Percentiles rank a stretch among this genome's conserved stretches.
Evolutionary conservation across 768 basidiomycete species (phyloP).

Genomic region (Hirschioporus abietinus): DNA sequence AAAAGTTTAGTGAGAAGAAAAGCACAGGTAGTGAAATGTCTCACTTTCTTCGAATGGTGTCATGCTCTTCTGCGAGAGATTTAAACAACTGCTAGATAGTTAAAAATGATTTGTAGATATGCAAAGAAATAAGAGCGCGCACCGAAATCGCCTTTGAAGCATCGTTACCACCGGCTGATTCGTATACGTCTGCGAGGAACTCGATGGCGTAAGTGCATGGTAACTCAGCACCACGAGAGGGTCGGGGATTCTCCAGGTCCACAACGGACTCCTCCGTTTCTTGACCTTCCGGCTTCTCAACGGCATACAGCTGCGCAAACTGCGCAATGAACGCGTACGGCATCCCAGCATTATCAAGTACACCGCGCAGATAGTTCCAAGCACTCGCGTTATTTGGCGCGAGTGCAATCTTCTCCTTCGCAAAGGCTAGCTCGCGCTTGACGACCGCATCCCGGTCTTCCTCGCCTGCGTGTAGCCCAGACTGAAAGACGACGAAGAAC

Average conservation of each 20-base stretch:
- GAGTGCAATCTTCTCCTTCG: constrained; percentile 76
- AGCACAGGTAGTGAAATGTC: constrained; percentile 19
- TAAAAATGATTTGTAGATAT: constrained; percentile 6
- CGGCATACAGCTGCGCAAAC: constrained; percentile 65
- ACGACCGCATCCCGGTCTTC: constrained; percentile 54
- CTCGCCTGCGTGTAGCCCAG: constrained; percentile 56
- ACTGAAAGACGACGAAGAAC: constrained; percentile 79
- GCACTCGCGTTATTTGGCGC: constrained; percentile 93
- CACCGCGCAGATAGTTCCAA: constrained; percentile 94
- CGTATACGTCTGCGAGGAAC: constrained; percentile 76
- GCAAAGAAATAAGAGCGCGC: constrained; percentile 22
- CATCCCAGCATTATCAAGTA: constrained; percentile 56
- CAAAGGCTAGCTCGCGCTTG: constrained; percentile 72
- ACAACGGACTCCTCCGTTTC: constrained; percentile 28
- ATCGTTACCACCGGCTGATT: constrained; percentile 46
- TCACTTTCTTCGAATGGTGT: constrained; percentile 74
- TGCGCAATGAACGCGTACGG: constrained; percentile 50
- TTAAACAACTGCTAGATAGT: constrained; percentile 54
- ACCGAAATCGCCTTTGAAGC: constrained; percentile 34
- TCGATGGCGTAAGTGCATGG: constrained; percentile 80
- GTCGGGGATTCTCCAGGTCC: constrained; percentile 72
- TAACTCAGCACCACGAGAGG: constrained; percentile 57
- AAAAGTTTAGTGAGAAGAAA: constrained; percentile 14
- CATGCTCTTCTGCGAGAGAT: constrained; percentile 60
- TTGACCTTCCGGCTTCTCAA: constrained; percentile 21